A percentile compares a stretch with the other conserved stretches of the same genome.
These are phyloP conservation scores for Venturia nashicola DNA, from an alignment of 2,329 filamentous ascomycete species.

Conservation along the genomic window DNA sequence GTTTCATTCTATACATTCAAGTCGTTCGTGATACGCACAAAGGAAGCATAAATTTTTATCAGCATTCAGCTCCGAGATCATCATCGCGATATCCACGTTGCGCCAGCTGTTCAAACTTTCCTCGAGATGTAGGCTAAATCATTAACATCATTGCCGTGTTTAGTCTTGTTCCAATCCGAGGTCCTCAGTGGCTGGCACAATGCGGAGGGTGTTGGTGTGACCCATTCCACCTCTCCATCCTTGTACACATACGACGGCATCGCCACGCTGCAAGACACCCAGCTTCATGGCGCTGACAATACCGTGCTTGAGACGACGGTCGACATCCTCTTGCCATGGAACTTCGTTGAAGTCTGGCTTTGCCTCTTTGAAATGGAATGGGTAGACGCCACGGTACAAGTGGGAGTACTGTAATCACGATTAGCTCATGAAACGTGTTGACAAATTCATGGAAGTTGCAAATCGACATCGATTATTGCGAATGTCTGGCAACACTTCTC, in stretches of 20 bases:
- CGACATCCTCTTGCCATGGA: conserved; percentile 98
- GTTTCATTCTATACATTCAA: not conserved
- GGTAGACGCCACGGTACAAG: conserved; percentile 94
- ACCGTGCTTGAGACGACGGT: conserved; percentile 95
- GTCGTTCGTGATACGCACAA: not conserved
- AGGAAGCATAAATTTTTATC: not conserved
- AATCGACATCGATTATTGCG: not conserved
- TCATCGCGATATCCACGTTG: not conserved
- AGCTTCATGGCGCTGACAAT: conserved; percentile 79
- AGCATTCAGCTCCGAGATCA: not conserved
- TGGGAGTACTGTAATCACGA: conserved; percentile 54
- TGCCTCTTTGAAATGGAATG: conserved; percentile 82
- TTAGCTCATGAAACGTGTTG: not conserved
- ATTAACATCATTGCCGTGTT: not conserved
- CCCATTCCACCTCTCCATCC: conserved; percentile 88
- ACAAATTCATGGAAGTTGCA: not conserved
- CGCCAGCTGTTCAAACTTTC: not conserved
- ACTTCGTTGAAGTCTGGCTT: conserved; percentile 91
- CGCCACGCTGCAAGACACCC: conserved; percentile 57
- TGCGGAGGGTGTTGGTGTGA: conserved; percentile 68
- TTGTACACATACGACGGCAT: conserved; percentile 72
- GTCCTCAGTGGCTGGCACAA: conserved; percentile 38
- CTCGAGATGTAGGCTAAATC: not conserved
- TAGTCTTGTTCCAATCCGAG: conserved; percentile 34
- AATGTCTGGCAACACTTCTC: not conserved